Evolutionary conservation across 2,329 filamentous ascomycete genomes (phyloP).

Genomic region (Fusarium chaquense): DNA sequence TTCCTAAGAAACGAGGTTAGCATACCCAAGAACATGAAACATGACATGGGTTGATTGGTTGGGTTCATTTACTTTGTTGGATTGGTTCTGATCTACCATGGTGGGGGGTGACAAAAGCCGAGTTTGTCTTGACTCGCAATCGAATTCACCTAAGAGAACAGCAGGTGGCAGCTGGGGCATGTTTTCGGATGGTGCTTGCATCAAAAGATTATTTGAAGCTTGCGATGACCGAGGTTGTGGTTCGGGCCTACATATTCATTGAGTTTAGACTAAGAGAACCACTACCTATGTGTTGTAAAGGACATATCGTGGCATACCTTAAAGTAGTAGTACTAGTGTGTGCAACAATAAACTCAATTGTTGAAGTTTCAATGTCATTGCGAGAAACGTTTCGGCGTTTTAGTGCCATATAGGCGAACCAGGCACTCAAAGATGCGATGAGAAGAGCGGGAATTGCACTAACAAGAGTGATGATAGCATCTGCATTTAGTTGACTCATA

Average conservation of each 20-base stretch:
- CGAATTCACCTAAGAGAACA: too few relatives aligned
- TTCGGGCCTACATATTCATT: too few relatives aligned
- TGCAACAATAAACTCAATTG: not conserved
- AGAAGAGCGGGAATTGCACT: not conserved
- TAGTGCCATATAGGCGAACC: conserved; percentile 4
- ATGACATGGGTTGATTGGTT: not conserved
- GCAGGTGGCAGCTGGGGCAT: not conserved
- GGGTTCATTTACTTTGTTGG: not conserved
- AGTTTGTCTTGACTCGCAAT: not conserved
- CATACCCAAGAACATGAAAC: not conserved
- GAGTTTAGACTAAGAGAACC: not conserved
- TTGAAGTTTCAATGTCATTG: not conserved
- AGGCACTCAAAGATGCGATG: not conserved
- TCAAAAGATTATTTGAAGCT: accelerated
- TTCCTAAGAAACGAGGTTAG: not conserved
- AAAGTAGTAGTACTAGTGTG: accelerated
- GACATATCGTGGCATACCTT: not conserved
- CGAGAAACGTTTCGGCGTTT: not conserved
- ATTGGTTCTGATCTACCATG: not conserved
- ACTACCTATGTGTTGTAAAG: too few relatives aligned
- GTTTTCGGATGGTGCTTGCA: not conserved
- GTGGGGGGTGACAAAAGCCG: too few relatives aligned
- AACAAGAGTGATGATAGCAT: not conserved
- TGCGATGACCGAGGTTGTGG: too few relatives aligned
- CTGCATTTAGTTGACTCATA: not conserved